These are phyloP conservation scores for Apiospora saccharicola DNA, from an alignment of 2,329 filamentous ascomycete genomes.

Conservation along the genomic window DNA sequence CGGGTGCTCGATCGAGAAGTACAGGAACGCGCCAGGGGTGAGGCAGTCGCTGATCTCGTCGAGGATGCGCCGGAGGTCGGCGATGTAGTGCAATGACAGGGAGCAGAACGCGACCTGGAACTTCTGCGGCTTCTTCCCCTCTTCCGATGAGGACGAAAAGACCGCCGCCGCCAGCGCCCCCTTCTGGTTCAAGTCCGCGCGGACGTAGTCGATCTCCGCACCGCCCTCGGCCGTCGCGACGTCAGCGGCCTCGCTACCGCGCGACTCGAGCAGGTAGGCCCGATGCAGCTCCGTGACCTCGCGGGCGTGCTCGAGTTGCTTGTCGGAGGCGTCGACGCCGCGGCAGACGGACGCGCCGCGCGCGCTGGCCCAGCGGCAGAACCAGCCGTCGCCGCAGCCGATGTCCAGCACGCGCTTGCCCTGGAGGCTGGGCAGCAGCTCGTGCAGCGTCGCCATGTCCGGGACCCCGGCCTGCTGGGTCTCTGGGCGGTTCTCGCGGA, in stretches of 20 bases:
- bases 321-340: slow-evolving; percentile 51
- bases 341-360: slow-evolving; percentile 45
- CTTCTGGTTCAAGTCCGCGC: slow-evolving; percentile 45
- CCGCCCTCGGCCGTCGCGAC: neutral
- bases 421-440: slow-evolving; percentile 45
- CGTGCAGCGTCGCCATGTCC: slow-evolving; percentile 16
- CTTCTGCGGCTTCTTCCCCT: slow-evolving; percentile 28
- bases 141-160: neutral
- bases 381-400: slow-evolving; percentile 57
- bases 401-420: slow-evolving; percentile 50
- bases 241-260: neutral
- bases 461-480: slow-evolving; percentile 13
- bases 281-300: slow-evolving; percentile 36
- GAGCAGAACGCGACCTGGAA: slow-evolving; percentile 51
- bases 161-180: neutral
- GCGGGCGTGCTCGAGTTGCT: slow-evolving; percentile 51
- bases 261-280: neutral
- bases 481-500: neutral
- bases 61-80: slow-evolving; percentile 43
- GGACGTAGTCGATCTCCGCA: slow-evolving; percentile 35
- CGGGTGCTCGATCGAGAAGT: slow-evolving; percentile 58
- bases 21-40: slow-evolving; percentile 45
- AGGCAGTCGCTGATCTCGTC: slow-evolving; percentile 42
- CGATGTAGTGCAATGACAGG: slow-evolving; percentile 51
- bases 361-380: slow-evolving; percentile 50